These are phyloP conservation scores for maize (Zea mays) DNA, from an alignment of 176 grass and related monocot genomes.

Conservation along the genomic window DNA sequence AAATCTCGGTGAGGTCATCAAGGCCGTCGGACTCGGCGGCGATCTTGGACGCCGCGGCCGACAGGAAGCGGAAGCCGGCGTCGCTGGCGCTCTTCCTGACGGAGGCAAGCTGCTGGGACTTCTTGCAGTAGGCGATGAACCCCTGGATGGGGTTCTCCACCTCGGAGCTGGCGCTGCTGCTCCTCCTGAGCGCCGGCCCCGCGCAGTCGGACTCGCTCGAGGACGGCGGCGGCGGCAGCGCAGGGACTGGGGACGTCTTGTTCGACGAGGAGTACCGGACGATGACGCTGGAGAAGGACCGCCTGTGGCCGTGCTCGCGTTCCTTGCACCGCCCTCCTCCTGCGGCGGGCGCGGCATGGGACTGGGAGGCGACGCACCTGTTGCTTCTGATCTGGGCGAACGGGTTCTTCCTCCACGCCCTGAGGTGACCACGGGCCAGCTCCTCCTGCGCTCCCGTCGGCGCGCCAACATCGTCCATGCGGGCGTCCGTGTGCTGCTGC, in stretches of 20 bases:
- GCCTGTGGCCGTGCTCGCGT: constrained; percentile 53
- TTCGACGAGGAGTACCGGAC: constrained; percentile 40
- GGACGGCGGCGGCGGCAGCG: constrained; percentile 24
- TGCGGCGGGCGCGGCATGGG: background rate
- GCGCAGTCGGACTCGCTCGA: constrained; percentile 46
- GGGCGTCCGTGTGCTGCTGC: background rate
- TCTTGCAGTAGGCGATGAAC: constrained; percentile 91
- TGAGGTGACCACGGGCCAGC: constrained; percentile 17
- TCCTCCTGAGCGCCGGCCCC: constrained; percentile 60
- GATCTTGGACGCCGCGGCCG: constrained; percentile 52
- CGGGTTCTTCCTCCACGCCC: constrained; percentile 59
- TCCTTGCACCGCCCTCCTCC: constrained; percentile 36
- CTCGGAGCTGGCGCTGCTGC: constrained; percentile 82
- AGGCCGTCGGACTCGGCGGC: constrained; percentile 47
- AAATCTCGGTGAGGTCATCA: constrained; percentile 42
- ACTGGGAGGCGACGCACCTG: constrained; percentile 27
- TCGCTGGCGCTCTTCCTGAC: constrained; percentile 84
- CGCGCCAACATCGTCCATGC: constrained; percentile 16
- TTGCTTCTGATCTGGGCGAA: constrained; percentile 51
- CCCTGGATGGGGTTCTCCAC: constrained; percentile 89
- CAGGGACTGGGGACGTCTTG: constrained; percentile 50
- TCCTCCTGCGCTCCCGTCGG: background rate
- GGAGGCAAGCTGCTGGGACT: constrained; percentile 66
- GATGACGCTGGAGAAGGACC: constrained; percentile 80
- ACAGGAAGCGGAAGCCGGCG: constrained; percentile 52